Percentiles rank a stretch among this genome's conserved stretches.
Evolutionary conservation across 176 grass and related monocot genomes (phyloP).

Genomic region (Paspalum vaginatum): DNA sequence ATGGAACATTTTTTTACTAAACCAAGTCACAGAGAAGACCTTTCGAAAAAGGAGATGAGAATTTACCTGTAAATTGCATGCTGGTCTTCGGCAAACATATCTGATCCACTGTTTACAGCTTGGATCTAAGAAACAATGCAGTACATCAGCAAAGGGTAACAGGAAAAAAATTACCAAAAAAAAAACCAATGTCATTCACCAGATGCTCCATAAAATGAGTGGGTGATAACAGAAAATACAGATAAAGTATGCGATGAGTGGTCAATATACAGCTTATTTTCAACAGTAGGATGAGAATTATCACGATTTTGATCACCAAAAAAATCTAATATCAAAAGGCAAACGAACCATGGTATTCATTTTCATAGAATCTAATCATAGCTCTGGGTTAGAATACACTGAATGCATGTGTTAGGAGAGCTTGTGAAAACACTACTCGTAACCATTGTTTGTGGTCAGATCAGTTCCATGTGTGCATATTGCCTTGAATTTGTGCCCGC

Average conservation of each 20-base stretch:
- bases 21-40: background rate
- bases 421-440: background rate
- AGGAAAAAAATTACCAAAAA: background rate
- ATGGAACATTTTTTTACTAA: background rate
- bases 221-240: too few species aligned
- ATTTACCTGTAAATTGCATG: slow-evolving; percentile 52
- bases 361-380: background rate
- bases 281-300: too few species aligned
- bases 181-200: background rate
- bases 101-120: background rate
- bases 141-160: background rate
- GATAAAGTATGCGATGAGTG: too few species aligned
- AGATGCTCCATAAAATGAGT: too few species aligned
- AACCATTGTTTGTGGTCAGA: background rate
- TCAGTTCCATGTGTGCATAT: background rate
- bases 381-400: background rate
- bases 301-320: background rate
- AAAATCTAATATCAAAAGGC: background rate
- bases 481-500: background rate
- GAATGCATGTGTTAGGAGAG: background rate
- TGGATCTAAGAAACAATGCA: slow-evolving; percentile 40
- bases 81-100: slow-evolving; percentile 36
- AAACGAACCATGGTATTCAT: background rate
- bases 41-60: background rate
- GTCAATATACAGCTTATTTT: too few species aligned